phyloP scores from a whole-genome alignment of 352 stramenopile genomes.

The Globisporangium carolinianum region DNA sequence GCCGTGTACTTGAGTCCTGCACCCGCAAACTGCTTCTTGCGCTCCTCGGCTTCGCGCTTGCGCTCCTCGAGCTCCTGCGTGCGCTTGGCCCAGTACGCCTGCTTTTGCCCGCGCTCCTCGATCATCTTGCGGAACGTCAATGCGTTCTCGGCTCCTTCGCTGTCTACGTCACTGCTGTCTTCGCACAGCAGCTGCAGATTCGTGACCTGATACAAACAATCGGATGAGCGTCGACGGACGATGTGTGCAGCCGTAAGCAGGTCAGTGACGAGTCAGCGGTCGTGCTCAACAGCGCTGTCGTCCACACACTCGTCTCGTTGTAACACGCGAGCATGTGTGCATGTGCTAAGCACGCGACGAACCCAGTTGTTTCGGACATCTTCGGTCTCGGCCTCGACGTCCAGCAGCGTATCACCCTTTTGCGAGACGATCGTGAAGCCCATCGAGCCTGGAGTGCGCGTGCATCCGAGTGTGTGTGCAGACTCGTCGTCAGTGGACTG shows the following conservation, averaged over 20 bases:
- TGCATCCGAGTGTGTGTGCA: too few species aligned
- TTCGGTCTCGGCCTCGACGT: conserved; percentile 61
- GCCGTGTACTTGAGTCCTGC: conserved; percentile 81
- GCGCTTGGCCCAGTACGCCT: conserved; percentile 72
- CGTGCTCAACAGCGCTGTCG: too few species aligned
- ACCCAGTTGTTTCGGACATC: conserved; percentile 68
- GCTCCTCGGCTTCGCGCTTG: conserved; percentile 66
- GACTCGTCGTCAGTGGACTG: too few species aligned
- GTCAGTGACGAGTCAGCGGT: background rate
- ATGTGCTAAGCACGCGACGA: background rate
- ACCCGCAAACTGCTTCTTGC: conserved; percentile 69
- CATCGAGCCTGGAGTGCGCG: conserved; percentile 18
- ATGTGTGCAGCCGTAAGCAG: background rate
- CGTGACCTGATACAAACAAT: conserved; percentile 29
- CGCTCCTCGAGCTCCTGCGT: conserved; percentile 70
- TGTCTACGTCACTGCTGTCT: conserved; percentile 28
- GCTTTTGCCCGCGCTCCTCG: conserved; percentile 69
- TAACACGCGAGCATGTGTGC: background rate
- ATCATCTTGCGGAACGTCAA: conserved; percentile 66
- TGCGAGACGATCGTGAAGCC: conserved; percentile 49
- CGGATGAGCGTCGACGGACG: background rate
- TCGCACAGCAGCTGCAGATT: conserved; percentile 72
- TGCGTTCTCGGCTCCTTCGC: conserved; percentile 14
- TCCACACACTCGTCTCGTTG: background rate
- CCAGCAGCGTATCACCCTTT: conserved; percentile 56